Base-by-base conservation (phyloP, 495 filamentous ascomycete genomes). In the Penicillium ucsense region DNA sequence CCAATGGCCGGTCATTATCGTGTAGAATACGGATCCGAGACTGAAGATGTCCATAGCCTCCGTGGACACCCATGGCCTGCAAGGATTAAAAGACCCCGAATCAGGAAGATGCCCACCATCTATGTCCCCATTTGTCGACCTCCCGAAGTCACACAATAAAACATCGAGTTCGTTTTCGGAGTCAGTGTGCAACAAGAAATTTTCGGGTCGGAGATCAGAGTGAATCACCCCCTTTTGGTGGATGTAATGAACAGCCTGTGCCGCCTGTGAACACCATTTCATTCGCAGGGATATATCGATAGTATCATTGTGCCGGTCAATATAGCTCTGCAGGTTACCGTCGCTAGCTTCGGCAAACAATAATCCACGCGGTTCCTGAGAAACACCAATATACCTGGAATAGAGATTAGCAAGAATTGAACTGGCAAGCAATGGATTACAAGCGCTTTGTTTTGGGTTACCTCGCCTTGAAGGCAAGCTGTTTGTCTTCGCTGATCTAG, bases 1-100 rank as follows among this genome's bases (percentile, higher is more conserved):
- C 60, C 59, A 63, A 49, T 61, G 47, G 11, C 59, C 53, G 31
- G 60, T 61, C 59, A 61, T 53, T 37, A 56, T 63, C 31, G 55
- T 63, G 44, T 61, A 63, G 44, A 52, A 52, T 9, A 61, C 41
- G 2, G 60, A 61, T 28, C 60, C 58, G 27, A 61, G 60, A 34
- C 60, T 58, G 35, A 63, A 61, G 7, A 63, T 61, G 35, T 61
- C 55, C 41, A 37, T 53, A 6, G 41, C 47, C 35, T 53, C 35
- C 11, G 59, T 61, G 9, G 56, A 61, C 31, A 43, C 50, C 32
- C 10, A 44, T 8, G 48, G 49, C 20, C 31, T 29, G 30, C 41
- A 46, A 43, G 55, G 58, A 46, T 61, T 48, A 46, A 59, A 61
- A 48, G 61, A 59, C 7, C 52, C 41, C 5, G 50, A 35, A 38